These are phyloP conservation scores for Alliaria petiolata DNA, from an alignment of 345 rosid species.

Conservation along the genomic window DNA sequence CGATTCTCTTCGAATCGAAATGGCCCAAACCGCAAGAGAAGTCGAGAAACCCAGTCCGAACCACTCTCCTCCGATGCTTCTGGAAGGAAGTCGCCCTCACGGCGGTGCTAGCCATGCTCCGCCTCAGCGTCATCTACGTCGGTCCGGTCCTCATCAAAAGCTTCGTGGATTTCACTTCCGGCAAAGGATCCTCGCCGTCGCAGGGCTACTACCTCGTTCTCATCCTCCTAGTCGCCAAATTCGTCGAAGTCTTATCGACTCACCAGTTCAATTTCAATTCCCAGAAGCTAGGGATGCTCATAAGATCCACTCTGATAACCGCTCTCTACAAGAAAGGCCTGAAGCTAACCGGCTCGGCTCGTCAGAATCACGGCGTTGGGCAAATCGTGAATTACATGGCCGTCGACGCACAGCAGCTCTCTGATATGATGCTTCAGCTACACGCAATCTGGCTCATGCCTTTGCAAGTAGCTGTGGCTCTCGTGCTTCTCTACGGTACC, in stretches of 20 bases:
- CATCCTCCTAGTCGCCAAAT: conserved; percentile 72
- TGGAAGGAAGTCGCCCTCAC: conserved; percentile 76
- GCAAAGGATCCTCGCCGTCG: conserved; percentile 57
- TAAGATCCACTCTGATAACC: conserved; percentile 76
- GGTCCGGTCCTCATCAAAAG: conserved; percentile 86
- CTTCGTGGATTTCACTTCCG: conserved; percentile 76
- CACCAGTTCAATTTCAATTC: conserved; percentile 93
- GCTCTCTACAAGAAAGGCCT: conserved; percentile 78
- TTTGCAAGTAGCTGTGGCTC: conserved; percentile 61
- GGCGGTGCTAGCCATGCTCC: conserved; percentile 66
- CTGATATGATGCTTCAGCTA: conserved; percentile 95
- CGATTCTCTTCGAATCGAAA: conserved; percentile 51
- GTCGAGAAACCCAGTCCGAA: conserved; percentile 60
- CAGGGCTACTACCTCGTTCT: conserved; percentile 80
- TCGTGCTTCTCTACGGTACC: conserved; percentile 57
- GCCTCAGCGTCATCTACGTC: conserved; percentile 76
- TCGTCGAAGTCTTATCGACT: conserved; percentile 62
- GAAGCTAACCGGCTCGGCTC: conserved; percentile 72
- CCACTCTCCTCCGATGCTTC: conserved; percentile 72
- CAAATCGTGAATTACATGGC: conserved; percentile 99
- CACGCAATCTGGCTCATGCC: conserved; percentile 97
- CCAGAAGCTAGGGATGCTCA: conserved; percentile 93
- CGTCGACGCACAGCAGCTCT: conserved; percentile 97
- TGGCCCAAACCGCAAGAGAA: conserved; percentile 85
- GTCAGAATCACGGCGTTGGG: conserved; percentile 94